Base-by-base conservation (phyloP, 2,329 filamentous ascomycete genomes). In the Boeremia exigua region DNA sequence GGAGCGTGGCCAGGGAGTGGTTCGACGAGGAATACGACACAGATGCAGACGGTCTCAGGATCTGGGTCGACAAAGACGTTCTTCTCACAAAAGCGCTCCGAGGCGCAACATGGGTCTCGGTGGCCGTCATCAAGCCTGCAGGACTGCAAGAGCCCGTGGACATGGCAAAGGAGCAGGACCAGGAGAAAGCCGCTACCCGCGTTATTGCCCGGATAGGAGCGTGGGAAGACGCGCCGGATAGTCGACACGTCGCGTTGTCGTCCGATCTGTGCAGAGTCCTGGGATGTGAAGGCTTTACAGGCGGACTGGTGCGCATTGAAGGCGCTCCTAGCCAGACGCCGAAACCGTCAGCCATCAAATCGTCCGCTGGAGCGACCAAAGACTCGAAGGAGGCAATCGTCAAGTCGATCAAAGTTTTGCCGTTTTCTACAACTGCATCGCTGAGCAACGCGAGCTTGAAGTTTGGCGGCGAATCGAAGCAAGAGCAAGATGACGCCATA, bases 221-320 rank as follows among this genome's bases (percentile, higher is more conserved):
- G 1, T 99, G 95, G 96, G 85, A 93, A 54, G 91, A 96, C 68
- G 88, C 92, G 1, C 92, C 95, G 1, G 91, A 94, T 69, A 88
- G 86, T 48, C 87, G 90, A 60, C 90, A 94, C 58, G 85, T 86
- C 44, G 91, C 91, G 1, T 80, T 99, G 23, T 98, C 95, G 1
- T 84, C 87, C 0, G 78, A 87, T 3, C 79, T 99, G 6, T 96
- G 91, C 73, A 84, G 85, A 28, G 84, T 89, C 0, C 81, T 99
- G 19, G 88, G 87, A 2, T 87, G 85, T 48, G 80, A 85, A 34
- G 88, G 86, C 1, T 83, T 96, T 47, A 90, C 96, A 9, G 95
- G 95, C 11, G 91, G 92, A 0, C 86, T 98, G 37, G 84, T 96
- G 52, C 92, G 94, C 58, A 82, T 99, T 28, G 92, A 98, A 71